Evolutionary conservation across 192 early-diverging fungal genomes (phyloP), one percentile per base, ranked within the genome.

Genomic region (Coemansia sp.): DNA sequence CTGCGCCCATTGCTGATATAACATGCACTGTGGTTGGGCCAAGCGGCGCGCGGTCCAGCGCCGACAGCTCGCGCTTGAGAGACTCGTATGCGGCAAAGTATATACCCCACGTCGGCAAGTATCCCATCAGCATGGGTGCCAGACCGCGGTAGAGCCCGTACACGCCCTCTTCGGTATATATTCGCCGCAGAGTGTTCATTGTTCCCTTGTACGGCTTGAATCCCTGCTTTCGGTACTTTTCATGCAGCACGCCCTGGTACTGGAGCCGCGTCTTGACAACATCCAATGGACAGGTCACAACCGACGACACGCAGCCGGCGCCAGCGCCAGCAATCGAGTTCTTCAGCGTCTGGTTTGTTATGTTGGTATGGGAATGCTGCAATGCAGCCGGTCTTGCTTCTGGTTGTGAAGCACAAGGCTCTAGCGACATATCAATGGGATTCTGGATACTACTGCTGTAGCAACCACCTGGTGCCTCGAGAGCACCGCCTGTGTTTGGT

Each of bases 191-290:
- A 4, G 91, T 87, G 58, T 86, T 79, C 70, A 81, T 18, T 5
- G 87, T 89, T 16, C 81, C 75, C 31, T 46, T 49, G 59, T 81
- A 84, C 37, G 75, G 72, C 56, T 42, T 59, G 59, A 67, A 72
- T 21, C 72, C 72, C 31, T 42, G 20, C 40, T 63, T 34, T 21
- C 21, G 55, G 63, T 70, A 70, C 30, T 55, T 61, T 39, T 61
- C 63, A 18, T 69, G 68, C 35, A 81, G 53, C 9, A 73, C 64
- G 25, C 74, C 75, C 69, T 95, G 93, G 72, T 98, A 95, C 79
- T 98, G 96, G 55, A 96, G 79, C 37, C 96, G 84, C 25, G 95
- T 92, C 66, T 98, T 98, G 48, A 95, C 91, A 23, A 98, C 93
- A 75, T 98, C 96, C 28, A 98, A 75, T 6, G 96, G 96, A 75